These are phyloP conservation scores for Penicillium sp. DNA, from an alignment of 2,329 filamentous ascomycete genomes.

Conservation along the genomic window DNA sequence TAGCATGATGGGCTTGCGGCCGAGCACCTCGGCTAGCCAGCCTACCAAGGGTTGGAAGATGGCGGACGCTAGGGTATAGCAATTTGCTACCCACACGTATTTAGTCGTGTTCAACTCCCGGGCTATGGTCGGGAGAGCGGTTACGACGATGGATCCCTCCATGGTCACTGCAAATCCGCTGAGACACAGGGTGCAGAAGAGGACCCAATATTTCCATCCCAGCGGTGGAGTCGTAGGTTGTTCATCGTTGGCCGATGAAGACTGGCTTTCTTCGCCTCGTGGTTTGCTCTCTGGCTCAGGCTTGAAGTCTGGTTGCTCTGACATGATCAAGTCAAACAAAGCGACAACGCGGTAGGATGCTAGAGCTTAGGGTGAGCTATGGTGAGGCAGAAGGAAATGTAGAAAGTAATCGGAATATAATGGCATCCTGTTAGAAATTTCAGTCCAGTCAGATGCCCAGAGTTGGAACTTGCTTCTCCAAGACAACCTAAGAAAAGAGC, in stretches of 20 bases:
- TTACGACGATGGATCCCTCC: slow-evolving; percentile 12
- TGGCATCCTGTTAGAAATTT: neutral
- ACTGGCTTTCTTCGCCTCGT: neutral
- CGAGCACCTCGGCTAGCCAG: slow-evolving; percentile 32
- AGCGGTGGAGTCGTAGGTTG: neutral
- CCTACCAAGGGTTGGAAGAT: slow-evolving; percentile 8
- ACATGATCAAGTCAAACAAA: neutral
- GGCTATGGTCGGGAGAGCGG: slow-evolving; percentile 11
- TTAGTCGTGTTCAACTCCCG: slow-evolving; percentile 2
- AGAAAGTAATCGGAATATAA: neutral
- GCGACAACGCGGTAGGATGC: neutral
- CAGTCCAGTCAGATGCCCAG: neutral
- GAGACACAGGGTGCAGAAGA: slow-evolving; percentile 10
- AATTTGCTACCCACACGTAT: slow-evolving; percentile 12
- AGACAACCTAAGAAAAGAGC: neutral
- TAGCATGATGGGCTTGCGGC: slow-evolving; percentile 43
- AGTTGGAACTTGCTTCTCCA: neutral
- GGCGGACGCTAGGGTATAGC: slow-evolving; percentile 8
- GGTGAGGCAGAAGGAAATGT: no score
- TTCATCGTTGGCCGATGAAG: neutral
- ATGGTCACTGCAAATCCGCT: slow-evolving; percentile 12
- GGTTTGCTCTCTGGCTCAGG: neutral
- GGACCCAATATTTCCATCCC: slow-evolving; percentile 2
- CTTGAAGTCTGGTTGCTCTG: neutral
- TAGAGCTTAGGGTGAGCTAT: neutral